Evolutionary conservation across 1,284 basidiomycete genomes (phyloP).

Genomic region (Trichosporon faecale): DNA sequence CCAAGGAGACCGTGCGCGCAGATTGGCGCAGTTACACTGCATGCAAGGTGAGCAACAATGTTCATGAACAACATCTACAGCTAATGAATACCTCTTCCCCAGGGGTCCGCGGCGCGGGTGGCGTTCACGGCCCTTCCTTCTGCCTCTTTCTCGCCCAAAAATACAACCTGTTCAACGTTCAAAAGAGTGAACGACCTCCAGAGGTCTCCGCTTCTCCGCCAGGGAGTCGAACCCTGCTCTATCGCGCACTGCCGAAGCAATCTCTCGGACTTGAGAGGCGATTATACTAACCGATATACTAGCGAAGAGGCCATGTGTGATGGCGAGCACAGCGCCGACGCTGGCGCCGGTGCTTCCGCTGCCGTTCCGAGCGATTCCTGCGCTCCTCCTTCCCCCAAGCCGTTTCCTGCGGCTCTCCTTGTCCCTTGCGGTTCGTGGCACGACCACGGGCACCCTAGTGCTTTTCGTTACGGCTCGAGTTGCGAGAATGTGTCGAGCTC

Average conservation of each 20-base stretch:
- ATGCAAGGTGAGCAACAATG: background rate
- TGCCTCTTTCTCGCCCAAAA: background rate
- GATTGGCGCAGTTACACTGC: no score
- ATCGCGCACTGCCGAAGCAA: background rate
- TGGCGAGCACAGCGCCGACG: background rate
- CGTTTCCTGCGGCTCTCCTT: background rate
- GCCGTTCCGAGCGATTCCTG: background rate
- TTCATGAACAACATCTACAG: background rate
- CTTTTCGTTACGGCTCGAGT: background rate
- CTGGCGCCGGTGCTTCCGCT: background rate
- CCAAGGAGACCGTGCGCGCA: no score
- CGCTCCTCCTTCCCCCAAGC: background rate
- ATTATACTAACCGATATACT: conserved; percentile 12
- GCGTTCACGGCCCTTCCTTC: background rate
- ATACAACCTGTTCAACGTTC: background rate
- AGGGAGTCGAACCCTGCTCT: conserved; percentile 10
- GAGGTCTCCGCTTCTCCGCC: background rate
- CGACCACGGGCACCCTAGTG: background rate
- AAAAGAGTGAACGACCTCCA: background rate
- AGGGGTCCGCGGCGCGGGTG: background rate
- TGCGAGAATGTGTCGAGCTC: background rate
- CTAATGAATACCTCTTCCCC: background rate
- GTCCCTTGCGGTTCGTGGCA: no score
- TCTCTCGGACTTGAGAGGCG: conserved; percentile 6
- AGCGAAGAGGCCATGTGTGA: background rate